Percentiles rank a stretch among this genome's conserved stretches.
These are phyloP conservation scores for Penicillium dipodomyicola DNA, from an alignment of 495 filamentous ascomycete species.

Conservation along the genomic window DNA sequence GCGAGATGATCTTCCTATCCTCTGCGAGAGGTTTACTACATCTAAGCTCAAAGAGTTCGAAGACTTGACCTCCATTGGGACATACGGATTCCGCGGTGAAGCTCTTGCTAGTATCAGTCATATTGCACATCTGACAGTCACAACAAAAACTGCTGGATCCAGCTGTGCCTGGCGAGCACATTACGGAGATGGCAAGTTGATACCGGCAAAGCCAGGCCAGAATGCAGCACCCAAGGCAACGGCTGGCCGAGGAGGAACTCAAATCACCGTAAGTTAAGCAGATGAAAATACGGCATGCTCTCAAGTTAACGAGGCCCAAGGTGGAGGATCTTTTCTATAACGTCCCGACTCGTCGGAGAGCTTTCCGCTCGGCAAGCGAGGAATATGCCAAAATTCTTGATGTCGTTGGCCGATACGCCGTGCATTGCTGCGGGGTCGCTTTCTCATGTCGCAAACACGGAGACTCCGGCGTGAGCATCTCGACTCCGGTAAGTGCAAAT, in stretches of 20 bases:
- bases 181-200: slow-evolving; percentile 81
- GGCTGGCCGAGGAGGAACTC: slow-evolving; percentile 90
- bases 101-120: slow-evolving; percentile 98
- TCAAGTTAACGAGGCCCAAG: slow-evolving; percentile 34
- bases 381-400: slow-evolving; percentile 98
- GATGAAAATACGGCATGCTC: not conserved
- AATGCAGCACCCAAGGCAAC: slow-evolving; percentile 81
- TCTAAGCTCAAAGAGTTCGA: slow-evolving; percentile 96
- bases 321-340: slow-evolving; percentile 98
- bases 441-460: slow-evolving; percentile 98
- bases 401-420: slow-evolving; percentile 87
- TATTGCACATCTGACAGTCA: slow-evolving; percentile 93
- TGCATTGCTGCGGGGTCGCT: slow-evolving; percentile 88
- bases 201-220: slow-evolving; percentile 88
- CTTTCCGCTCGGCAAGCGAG: slow-evolving; percentile 88
- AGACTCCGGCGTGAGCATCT: slow-evolving; percentile 76
- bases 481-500: slow-evolving; percentile 67
- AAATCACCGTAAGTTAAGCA: slow-evolving; percentile 68
- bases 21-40: slow-evolving; percentile 96
- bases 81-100: slow-evolving; percentile 97
- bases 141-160: slow-evolving; percentile 87
- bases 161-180: slow-evolving; percentile 86
- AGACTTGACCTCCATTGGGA: slow-evolving; percentile 85
- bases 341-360: slow-evolving; percentile 79
- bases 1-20: slow-evolving; percentile 87